Evolutionary conservation across 2,329 filamentous ascomycete genomes (phyloP), one percentile per base, ranked within the genome.

Genomic region (Colletotrichum chrysophilum): DNA sequence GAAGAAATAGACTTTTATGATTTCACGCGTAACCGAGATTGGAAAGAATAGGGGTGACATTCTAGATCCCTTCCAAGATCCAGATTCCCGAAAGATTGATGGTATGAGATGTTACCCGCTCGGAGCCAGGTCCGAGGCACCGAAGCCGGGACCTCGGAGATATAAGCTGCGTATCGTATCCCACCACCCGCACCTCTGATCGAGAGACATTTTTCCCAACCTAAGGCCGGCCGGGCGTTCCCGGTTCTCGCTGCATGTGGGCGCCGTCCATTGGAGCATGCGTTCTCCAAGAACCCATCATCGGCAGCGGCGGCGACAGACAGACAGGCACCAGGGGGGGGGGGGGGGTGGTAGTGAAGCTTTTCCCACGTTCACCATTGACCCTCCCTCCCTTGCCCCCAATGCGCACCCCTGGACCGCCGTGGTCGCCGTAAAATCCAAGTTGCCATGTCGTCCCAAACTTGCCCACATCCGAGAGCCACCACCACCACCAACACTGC

Each of bases 1-100:
- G 30, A 12, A 75, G 68, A 65, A 68, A 75, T 73, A 75, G 73
- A 75, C 70, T 58, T 62, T 71, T 56, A 55, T 48, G 34, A 43
- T 75, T 61, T 52, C 34, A 30, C 58, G 34, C 52, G 66, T 48
- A 34, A 30, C 26, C 38, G 28, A 30, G 8, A 30, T 52, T 21
- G 38, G 30, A 30, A 28, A 55, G 12, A 30, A n/a, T 4, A 24
- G 32, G 18, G 32, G 38, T 48, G 38, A 48, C 18, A 48, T 48
- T 48, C 38, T 48, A 48, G 38, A 48, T 48, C 38, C 5, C 38
- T 48, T n/a, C 38, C 38, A 48, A 48, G 38, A 48, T 48, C 38
- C 38, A 48, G 5, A 48, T 48, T 48, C 38, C 38, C 38, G 38
- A 48, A 48, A 48, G 38, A 48, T n/a, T 48, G 38, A 66, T 26